A percentile compares a stretch with the other conserved stretches of the same genome.
phyloP scores from a whole-genome alignment of 441 rosid species.

The Manihot esculenta region DNA sequence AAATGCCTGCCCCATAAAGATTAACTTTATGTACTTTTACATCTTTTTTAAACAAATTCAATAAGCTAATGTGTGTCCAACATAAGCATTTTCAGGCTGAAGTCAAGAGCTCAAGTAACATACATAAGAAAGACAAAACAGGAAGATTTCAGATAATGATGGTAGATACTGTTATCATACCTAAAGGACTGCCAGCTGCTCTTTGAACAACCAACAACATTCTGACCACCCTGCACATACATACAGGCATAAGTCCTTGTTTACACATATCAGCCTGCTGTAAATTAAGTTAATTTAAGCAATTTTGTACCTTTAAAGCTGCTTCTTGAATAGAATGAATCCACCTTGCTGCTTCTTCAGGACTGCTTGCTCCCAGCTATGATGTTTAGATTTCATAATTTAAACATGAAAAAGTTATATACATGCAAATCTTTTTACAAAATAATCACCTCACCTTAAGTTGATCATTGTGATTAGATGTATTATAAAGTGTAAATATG shows the following conservation, averaged over 20 bases:
- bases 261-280: conserved; percentile 11
- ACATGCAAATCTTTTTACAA: conserved; percentile 11
- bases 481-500: conserved; percentile 83
- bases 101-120: neutral
- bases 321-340: conserved; percentile 78
- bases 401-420: conserved; percentile 28
- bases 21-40: neutral
- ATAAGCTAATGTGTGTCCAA: neutral
- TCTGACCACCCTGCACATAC: conserved; percentile 54
- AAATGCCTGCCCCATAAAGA: neutral
- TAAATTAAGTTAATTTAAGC: conserved; percentile 18
- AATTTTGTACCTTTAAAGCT: conserved; percentile 64
- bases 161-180: conserved; percentile 30
- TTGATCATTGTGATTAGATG: conserved; percentile 86
- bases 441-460: conserved; percentile 75
- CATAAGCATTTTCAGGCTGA: neutral
- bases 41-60: conserved; percentile 7
- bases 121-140: neutral
- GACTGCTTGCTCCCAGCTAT: conserved; percentile 96
- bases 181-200: conserved; percentile 73
- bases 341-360: conserved; percentile 99
- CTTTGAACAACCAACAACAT: conserved; percentile 48
- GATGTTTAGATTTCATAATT: conserved; percentile 34
- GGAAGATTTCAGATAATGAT: conserved; percentile 2
- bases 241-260: conserved; percentile 30